phyloP scores from a whole-genome alignment of 179 eudicot species.

The Gypsophila paniculata region DNA sequence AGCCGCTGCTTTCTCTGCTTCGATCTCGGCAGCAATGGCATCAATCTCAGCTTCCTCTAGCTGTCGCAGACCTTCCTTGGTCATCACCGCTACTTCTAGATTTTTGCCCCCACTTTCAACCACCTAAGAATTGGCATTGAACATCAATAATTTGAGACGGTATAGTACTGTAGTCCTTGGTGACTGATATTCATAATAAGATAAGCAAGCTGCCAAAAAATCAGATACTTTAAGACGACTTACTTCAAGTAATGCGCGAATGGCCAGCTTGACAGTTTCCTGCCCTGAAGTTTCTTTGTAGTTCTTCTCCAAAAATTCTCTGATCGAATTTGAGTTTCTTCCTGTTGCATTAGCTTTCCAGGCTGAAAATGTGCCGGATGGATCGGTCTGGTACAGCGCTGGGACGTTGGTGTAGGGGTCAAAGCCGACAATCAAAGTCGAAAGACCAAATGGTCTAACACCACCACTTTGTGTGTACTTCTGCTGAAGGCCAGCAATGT shows the following conservation, averaged over 20 bases:
- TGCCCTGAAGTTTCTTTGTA: conserved; percentile 94
- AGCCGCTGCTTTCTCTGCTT: conserved; percentile 96
- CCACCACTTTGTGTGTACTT: conserved; percentile 99
- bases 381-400: conserved; percentile 92
- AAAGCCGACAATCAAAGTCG: conserved; percentile 96
- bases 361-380: conserved; percentile 98
- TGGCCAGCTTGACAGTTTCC: conserved; percentile 85
- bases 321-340: conserved; percentile 84
- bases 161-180: neutral
- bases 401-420: conserved; percentile 82
- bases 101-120: conserved; percentile 98
- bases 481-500: conserved; percentile 98
- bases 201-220: neutral
- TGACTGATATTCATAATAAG: neutral
- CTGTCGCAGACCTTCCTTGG: conserved; percentile 71
- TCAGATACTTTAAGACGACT: conserved; percentile 19
- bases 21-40: conserved; percentile 90
- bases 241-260: conserved; percentile 94
- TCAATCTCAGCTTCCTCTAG: conserved; percentile 91
- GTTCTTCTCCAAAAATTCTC: conserved; percentile 92
- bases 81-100: conserved; percentile 91
- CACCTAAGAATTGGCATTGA: conserved; percentile 40
- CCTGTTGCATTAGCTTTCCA: conserved; percentile 99
- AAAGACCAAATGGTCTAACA: conserved; percentile 97
- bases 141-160: neutral